Base-by-base conservation (phyloP, 2,329 filamentous ascomycete genomes). In the Fusarium torreyae region DNA sequence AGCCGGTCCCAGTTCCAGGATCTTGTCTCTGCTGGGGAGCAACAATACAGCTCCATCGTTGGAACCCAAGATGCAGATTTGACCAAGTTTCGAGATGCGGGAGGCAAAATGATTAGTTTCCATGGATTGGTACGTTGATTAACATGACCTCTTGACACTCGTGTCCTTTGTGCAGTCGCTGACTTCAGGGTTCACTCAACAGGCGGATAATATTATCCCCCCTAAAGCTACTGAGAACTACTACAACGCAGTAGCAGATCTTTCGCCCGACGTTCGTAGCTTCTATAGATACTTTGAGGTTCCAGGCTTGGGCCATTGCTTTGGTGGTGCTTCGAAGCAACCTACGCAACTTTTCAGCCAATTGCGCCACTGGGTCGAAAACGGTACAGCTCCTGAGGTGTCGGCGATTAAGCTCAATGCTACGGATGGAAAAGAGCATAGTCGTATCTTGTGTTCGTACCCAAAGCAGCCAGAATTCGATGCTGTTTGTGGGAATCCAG, bases 241-340 rank as follows among this genome's bases (percentile, higher is more conserved):
- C 48, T 78, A 78, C 50, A 50, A 76, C 2, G 40, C 45, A 0
- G 77, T 77, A 5, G 52, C 55, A 5, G 31, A 17, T 55, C 34
- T 2, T 22, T 69, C 2, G 7, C 54, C 66, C 10, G 60, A 63
- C 1, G 63, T 74, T 2, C 56, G 77, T 1, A 64, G 73, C 8
- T 81, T 77, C 42, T 81, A 78, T 43, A 72, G 77, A 3, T 68
- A 77, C 42, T 81, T 78, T 24, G 60, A 75, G 14, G 74, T 75
- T 9, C 75, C 80, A 1, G 79, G 78, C 0, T 40, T 80, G n/a
- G 63, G 57, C 1, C 79, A 81, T 61, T 81, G 78, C 57, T 40
- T 46, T 8, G 74, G 75, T 10, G 78, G 78, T 1, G 48, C 33
- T 6, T 39, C 52, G 15, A 52, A 51, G 1, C 7, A 72, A 15